Evolutionary conservation across 1,284 basidiomycete species (phyloP).

Genomic region (Malassezia brasiliensis): DNA sequence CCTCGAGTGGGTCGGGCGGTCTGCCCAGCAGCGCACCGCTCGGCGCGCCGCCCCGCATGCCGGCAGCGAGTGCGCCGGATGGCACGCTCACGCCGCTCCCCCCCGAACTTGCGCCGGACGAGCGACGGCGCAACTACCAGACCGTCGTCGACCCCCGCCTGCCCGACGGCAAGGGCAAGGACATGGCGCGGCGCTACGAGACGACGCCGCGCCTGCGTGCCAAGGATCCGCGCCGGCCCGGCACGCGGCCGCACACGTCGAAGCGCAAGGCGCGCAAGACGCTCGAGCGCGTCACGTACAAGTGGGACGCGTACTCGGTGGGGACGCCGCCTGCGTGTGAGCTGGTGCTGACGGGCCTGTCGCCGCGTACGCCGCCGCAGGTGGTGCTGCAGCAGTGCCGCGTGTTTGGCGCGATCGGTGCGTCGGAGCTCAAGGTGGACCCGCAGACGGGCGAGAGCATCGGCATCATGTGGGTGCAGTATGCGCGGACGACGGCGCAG

Average conservation of each 20-base stretch:
- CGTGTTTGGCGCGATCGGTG: conserved; percentile 59
- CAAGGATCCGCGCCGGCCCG: conserved; percentile 10
- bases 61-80: no score
- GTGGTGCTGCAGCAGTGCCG: conserved; percentile 63
- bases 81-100: not conserved
- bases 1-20: no score
- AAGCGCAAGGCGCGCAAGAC: not conserved
- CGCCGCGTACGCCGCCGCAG: conserved; percentile 61
- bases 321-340: conserved; percentile 58
- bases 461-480: conserved; percentile 72
- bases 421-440: conserved; percentile 72
- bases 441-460: conserved; percentile 67
- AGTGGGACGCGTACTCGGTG: conserved; percentile 69
- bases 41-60: no score
- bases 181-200: conserved; percentile 14
- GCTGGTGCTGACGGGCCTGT: conserved; percentile 65
- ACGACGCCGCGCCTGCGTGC: not conserved
- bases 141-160: conserved; percentile 12
- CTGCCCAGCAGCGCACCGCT: no score
- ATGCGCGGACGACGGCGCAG: conserved; percentile 43
- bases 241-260: not conserved
- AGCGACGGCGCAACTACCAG: conserved; percentile 6
- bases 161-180: not conserved
- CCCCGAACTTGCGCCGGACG: not conserved
- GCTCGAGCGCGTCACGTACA: conserved; percentile 20